phyloP scores from a whole-genome alignment of 148 eudicot species.

The Cornus controversa region DNA sequence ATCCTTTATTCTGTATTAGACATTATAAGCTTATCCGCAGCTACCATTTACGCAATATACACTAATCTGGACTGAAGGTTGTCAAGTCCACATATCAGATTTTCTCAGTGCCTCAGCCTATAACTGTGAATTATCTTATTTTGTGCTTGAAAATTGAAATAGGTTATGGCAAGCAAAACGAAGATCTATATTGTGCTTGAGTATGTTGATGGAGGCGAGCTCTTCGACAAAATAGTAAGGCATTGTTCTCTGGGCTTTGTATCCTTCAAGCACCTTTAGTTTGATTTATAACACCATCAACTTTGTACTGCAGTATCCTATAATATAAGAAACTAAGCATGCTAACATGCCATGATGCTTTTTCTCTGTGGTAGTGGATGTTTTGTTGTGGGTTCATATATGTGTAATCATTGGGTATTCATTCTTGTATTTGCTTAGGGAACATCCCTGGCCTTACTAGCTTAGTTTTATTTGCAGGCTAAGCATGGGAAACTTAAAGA shows the following conservation, averaged over 20 bases:
- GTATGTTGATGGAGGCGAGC: constrained; percentile 84
- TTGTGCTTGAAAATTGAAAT: constrained; percentile 33
- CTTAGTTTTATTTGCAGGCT: constrained; percentile 38
- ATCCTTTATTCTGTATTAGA: background rate
- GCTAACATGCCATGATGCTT: background rate
- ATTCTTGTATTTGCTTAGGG: too few species aligned
- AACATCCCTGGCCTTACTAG: background rate
- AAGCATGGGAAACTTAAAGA: constrained; percentile 75
- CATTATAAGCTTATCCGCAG: background rate
- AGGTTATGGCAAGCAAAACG: constrained; percentile 96
- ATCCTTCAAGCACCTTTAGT: background rate
- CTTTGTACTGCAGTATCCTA: background rate
- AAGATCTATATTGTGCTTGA: constrained; percentile 93
- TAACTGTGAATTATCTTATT: constrained; percentile 8
- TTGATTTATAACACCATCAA: background rate
- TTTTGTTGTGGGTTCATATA: background rate
- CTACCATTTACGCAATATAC: background rate
- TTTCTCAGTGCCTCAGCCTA: background rate
- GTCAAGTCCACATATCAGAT: too few species aligned
- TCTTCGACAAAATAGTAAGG: constrained; percentile 86
- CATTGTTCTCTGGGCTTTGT: constrained; percentile 2
- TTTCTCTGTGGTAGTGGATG: background rate
- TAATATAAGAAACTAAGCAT: background rate
- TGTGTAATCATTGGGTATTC: background rate
- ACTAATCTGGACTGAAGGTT: background rate